Conservation (phyloP, 2,329 filamentous ascomycete genomes). For the Drechslerella stenobrocha region DNA sequence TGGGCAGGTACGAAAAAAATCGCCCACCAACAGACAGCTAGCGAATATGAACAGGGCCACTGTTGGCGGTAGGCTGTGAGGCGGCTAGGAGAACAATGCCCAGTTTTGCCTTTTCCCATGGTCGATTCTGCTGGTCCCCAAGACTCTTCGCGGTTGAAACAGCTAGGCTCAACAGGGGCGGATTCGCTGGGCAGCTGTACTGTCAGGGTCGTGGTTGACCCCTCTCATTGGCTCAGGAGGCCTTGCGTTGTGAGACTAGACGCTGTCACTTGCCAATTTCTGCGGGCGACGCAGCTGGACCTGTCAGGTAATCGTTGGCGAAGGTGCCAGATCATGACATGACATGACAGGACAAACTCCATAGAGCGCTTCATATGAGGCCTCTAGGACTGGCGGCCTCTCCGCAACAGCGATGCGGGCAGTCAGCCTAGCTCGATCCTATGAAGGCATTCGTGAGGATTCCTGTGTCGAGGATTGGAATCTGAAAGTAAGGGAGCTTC, state of each 20-base stretch:
- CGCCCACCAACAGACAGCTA: slow-evolving; percentile 10
- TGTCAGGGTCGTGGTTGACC: not conserved
- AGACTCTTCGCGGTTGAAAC: slow-evolving; percentile 41
- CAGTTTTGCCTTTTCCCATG: slow-evolving; percentile 34
- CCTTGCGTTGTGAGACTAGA: slow-evolving; percentile 38
- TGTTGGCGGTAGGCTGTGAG: slow-evolving; percentile 29
- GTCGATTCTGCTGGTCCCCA: slow-evolving; percentile 14
- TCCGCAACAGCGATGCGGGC: no score
- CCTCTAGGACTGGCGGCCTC: no score
- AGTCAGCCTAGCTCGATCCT: no score
- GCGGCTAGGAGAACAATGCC: slow-evolving; percentile 32
- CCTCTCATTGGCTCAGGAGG: slow-evolving; percentile 25
- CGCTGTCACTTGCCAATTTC: slow-evolving; percentile 19
- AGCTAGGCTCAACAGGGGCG: slow-evolving; percentile 27
- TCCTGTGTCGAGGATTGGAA: no score
- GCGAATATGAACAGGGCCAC: slow-evolving; percentile 15
- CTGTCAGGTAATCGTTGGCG: slow-evolving; percentile 33
- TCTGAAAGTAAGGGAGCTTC: slow-evolving; percentile 42
- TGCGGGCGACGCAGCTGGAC: slow-evolving; percentile 5
- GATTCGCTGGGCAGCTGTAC: slow-evolving; percentile 22
- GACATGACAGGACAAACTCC: slow-evolving; percentile 20
- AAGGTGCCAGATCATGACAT: not conserved
- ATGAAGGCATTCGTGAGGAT: no score
- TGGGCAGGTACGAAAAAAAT: slow-evolving; percentile 39
- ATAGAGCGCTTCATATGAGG: not conserved